A percentile compares a stretch with the other conserved stretches of the same genome.
Conservation (phyloP, 2,329 filamentous ascomycete species). For the Paecilomyces niveus region DNA sequence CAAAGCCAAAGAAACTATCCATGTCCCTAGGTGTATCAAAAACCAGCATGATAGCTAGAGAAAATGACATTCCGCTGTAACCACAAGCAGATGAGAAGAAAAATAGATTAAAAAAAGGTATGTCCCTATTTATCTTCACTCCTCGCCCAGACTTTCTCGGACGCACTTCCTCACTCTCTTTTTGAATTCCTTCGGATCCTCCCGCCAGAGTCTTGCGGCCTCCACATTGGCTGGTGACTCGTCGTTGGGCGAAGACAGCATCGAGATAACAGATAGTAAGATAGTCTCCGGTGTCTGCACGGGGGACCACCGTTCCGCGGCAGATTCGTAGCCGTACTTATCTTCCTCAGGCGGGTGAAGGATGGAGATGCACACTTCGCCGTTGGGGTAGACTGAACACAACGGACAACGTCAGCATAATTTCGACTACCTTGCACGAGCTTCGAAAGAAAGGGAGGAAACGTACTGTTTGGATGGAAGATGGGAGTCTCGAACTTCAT, state of each 20-base stretch:
- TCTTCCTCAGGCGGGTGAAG: conserved; percentile 93
- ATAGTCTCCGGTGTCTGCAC: conserved; percentile 96
- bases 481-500: conserved; percentile 81
- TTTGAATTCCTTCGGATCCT: conserved; percentile 72
- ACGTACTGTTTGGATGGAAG: conserved; percentile 82
- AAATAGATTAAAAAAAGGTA: not conserved
- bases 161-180: conserved; percentile 71
- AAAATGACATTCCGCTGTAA: not conserved
- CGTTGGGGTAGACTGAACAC: conserved; percentile 64
- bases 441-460: not conserved
- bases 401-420: conserved; percentile 2
- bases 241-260: conserved; percentile 88
- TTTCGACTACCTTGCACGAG: not conserved
- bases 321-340: conserved; percentile 85
- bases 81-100: not conserved
- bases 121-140: conserved; percentile 26
- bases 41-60: not conserved
- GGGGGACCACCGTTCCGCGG: conserved; percentile 85
- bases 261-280: conserved; percentile 80
- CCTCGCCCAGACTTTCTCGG: conserved; percentile 71
- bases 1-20: not conserved
- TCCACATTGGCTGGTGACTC: conserved; percentile 94
- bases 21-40: not conserved
- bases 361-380: conserved; percentile 93
- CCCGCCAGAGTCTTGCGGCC: conserved; percentile 79